Evolutionary conservation across 2,329 filamentous ascomycete genomes (phyloP).

Genomic region (Alternaria novae-zelandiae): DNA sequence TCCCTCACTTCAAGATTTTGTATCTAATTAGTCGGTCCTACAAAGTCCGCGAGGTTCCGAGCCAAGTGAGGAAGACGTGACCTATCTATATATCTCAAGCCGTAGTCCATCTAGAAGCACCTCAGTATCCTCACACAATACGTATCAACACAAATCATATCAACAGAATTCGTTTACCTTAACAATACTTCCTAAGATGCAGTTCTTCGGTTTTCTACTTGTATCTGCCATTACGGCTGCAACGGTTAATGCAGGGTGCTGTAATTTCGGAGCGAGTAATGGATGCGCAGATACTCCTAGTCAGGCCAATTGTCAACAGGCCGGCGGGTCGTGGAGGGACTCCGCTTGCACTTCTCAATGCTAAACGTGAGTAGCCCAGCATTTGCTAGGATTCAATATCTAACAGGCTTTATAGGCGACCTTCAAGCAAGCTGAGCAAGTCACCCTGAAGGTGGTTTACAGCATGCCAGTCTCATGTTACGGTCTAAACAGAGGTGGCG

Average conservation of each 20-base stretch:
- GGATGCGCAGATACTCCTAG: background rate
- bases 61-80: background rate
- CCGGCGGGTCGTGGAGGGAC: background rate
- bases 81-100: background rate
- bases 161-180: background rate
- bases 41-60: slow-evolving; percentile 1
- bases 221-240: background rate
- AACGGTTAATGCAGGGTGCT: background rate
- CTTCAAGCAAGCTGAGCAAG: background rate
- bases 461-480: background rate
- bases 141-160: background rate
- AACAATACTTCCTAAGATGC: background rate
- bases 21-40: background rate
- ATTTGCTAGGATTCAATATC: background rate
- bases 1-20: background rate
- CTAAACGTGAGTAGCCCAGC: background rate
- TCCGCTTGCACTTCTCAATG: background rate
- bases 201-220: background rate
- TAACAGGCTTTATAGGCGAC: background rate
- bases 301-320: background rate
- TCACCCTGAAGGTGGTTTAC: background rate
- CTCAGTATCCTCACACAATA: background rate
- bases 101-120: background rate
- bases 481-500: background rate
- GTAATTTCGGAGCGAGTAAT: background rate